Percentiles rank a stretch among this genome's conserved stretches.
These are phyloP conservation scores for Aegilops bicornis DNA, from an alignment of 176 grass and related monocot species.

Conservation along the genomic window DNA sequence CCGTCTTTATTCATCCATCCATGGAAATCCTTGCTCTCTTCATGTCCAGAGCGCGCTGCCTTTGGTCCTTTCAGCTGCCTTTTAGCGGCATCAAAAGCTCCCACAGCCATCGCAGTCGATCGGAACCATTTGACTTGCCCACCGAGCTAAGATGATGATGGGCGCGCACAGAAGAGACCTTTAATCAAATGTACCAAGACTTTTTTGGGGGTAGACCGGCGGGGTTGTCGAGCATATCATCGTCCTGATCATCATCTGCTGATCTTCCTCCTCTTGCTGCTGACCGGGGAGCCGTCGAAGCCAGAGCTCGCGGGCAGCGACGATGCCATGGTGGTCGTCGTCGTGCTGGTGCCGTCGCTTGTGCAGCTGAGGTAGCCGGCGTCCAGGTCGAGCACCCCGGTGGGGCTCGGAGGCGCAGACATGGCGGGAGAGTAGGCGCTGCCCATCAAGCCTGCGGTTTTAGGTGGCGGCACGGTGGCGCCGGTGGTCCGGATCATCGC, in stretches of 20 bases:
- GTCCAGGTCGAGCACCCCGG: constrained; percentile 88
- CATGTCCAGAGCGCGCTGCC: constrained; percentile 27
- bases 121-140: constrained; percentile 20
- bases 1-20: constrained; percentile 39
- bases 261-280: constrained; percentile 91
- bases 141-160: neutral
- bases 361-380: constrained; percentile 84
- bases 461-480: constrained; percentile 19
- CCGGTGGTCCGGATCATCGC: constrained; percentile 41
- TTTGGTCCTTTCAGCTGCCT: constrained; percentile 34
- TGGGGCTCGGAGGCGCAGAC: constrained; percentile 67
- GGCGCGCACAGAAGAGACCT: neutral
- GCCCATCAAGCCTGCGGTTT: constrained; percentile 10
- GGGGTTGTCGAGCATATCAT: neutral
- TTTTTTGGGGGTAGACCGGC: neutral
- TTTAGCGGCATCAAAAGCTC: constrained; percentile 29
- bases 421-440: constrained; percentile 2
- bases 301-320: neutral
- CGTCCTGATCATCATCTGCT: constrained; percentile 56
- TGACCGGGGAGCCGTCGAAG: constrained; percentile 41
- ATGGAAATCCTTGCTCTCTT: constrained; percentile 4
- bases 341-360: constrained; percentile 21
- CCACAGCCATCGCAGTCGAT: constrained; percentile 25
- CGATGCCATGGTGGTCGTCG: neutral
- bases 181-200: neutral